Percentiles rank a stretch among this genome's conserved stretches.
Evolutionary conservation across 2,329 filamentous ascomycete genomes (phyloP).

Genomic region (Zymoseptoria ardabiliae): DNA sequence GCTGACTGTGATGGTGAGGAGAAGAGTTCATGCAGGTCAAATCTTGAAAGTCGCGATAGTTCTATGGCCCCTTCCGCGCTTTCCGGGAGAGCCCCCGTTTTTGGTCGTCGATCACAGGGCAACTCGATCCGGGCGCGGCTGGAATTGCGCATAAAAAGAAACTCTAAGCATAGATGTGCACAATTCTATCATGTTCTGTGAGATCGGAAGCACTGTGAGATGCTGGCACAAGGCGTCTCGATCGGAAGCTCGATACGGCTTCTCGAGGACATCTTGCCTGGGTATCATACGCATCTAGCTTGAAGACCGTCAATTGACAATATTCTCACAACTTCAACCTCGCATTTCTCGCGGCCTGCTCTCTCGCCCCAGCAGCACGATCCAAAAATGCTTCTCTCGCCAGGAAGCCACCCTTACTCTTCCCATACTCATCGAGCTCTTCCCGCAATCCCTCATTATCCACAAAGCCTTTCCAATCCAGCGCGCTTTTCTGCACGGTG

Average conservation of each 20-base stretch:
- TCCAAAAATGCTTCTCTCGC: slow-evolving; percentile 56
- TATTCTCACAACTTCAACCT: slow-evolving; percentile 36
- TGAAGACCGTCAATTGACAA: background rate
- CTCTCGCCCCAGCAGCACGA: slow-evolving; percentile 48
- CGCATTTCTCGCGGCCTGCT: slow-evolving; percentile 48
- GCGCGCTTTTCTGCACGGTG: slow-evolving; percentile 57
- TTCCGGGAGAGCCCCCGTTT: background rate
- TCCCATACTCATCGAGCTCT: slow-evolving; percentile 54
- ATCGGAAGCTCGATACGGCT: too few relatives aligned
- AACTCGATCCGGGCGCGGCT: background rate
- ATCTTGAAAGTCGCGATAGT: background rate
- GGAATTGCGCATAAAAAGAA: background rate
- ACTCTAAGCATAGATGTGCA: background rate
- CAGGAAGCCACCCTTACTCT: slow-evolving; percentile 55
- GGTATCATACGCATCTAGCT: background rate
- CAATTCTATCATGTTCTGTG: background rate
- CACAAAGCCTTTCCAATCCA: slow-evolving; percentile 60
- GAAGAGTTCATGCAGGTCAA: background rate
- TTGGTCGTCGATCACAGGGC: background rate
- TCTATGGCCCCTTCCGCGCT: background rate
- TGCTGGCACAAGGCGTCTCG: background rate
- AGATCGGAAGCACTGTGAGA: background rate
- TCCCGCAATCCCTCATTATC: slow-evolving; percentile 54
- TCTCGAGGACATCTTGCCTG: background rate
- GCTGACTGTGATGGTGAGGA: background rate